phyloP scores from a whole-genome alignment of 2,329 filamentous ascomycete genomes.

The Fusarium pilosicola region DNA sequence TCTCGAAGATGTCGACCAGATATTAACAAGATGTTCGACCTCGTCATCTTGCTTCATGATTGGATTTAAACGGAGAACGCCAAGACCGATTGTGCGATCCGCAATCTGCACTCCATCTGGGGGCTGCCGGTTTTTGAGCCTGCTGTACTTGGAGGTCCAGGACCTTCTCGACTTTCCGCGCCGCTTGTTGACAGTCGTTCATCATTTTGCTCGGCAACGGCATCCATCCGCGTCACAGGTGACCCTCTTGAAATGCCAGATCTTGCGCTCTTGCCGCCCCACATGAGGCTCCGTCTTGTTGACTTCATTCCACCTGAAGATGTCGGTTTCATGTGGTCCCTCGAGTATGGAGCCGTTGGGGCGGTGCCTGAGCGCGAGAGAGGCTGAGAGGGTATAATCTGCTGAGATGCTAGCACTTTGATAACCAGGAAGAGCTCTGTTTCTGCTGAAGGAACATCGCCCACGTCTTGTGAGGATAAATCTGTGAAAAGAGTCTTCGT shows the following conservation, averaged over 20 bases:
- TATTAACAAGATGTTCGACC: conserved; percentile 77
- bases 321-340: conserved; percentile 59
- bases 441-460: conserved; percentile 69
- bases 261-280: conserved; percentile 68
- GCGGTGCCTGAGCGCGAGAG: conserved; percentile 62
- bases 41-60: conserved; percentile 78
- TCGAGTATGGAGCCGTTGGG: conserved; percentile 53
- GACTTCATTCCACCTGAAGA: conserved; percentile 62
- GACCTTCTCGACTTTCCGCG: conserved; percentile 57
- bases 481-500: conserved; percentile 90
- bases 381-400: conserved; percentile 58
- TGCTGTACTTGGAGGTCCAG: conserved; percentile 63
- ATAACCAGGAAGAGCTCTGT: conserved; percentile 85
- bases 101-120: conserved; percentile 44
- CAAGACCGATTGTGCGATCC: conserved; percentile 76
- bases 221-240: conserved; percentile 61
- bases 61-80: conserved; percentile 78
- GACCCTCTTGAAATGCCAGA: conserved; percentile 64
- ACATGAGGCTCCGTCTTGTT: conserved; percentile 74
- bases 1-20: conserved; percentile 75
- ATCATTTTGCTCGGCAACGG: conserved; percentile 64
- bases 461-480: conserved; percentile 79
- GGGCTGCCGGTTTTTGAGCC: conserved; percentile 55
- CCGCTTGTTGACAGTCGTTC: conserved; percentile 50
- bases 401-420: conserved; percentile 73